These are phyloP conservation scores for Arabidopsis thaliana DNA, from an alignment of 345 rosid genomes.

Conservation along the genomic window TAIR10.1 NC_003075.7:6519501-6520000, in stretches of 20 bases:
- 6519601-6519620: background rate
- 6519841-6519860: background rate
- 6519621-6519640: conserved; percentile 4
- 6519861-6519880: conserved; percentile 17
- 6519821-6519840: conserved; percentile 2
- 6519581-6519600: conserved; percentile 32
- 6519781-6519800: background rate
- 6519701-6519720: conserved; percentile 24
- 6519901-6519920: background rate
- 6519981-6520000: background rate
- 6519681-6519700: background rate
- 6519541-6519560: conserved; percentile 48
- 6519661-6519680: conserved; percentile 4
- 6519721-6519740: conserved; percentile 5
- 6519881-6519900: background rate
- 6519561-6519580: conserved; percentile 50
- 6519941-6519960: conserved; percentile 14
- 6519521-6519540: conserved; percentile 42
- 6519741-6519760: background rate
- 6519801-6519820: background rate
- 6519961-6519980: background rate
- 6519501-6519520: conserved; percentile 42
- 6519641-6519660: background rate
- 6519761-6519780: conserved; percentile 19
- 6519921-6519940: background rate